phyloP scores from a whole-genome alignment of 331 rosid genomes.

The Spiraea crenata region DNA sequence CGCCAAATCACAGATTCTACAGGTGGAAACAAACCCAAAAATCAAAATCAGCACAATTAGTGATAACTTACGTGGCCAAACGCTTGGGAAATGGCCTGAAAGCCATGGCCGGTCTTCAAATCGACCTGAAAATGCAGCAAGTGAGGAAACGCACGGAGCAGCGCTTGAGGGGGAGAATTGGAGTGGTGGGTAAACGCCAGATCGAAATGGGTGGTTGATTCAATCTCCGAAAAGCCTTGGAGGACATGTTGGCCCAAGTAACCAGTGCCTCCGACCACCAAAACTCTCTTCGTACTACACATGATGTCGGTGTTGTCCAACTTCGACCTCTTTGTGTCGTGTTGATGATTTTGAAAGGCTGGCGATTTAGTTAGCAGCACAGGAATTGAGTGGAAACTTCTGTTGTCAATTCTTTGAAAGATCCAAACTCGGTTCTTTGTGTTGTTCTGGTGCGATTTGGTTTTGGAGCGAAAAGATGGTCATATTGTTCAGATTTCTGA shows the following conservation, averaged over 20 bases:
- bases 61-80: slow-evolving; percentile 62
- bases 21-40: slow-evolving; percentile 2
- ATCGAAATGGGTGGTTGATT: slow-evolving; percentile 32
- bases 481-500: too few species aligned
- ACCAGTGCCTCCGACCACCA: slow-evolving; percentile 89
- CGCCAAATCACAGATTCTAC: not conserved
- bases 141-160: slow-evolving; percentile 49
- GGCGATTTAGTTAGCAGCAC: not conserved
- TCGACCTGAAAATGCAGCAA: slow-evolving; percentile 59
- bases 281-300: slow-evolving; percentile 43
- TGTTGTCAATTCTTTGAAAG: not conserved
- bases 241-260: slow-evolving; percentile 87
- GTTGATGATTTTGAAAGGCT: not conserved
- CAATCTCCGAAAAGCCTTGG: slow-evolving; percentile 41
- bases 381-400: slow-evolving; percentile 4
- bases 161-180: slow-evolving; percentile 46
- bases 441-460: not conserved
- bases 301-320: not conserved
- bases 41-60: slow-evolving; percentile 2
- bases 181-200: slow-evolving; percentile 71
- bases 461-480: not conserved
- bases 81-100: slow-evolving; percentile 56
- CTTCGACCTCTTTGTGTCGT: not conserved
- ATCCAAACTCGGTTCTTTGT: not conserved
- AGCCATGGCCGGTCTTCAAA: slow-evolving; percentile 70